A percentile compares a stretch with the other conserved stretches of the same genome.
phyloP scores from a whole-genome alignment of 2,329 filamentous ascomycete genomes.

The Sclerotiophoma versabilis region DNA sequence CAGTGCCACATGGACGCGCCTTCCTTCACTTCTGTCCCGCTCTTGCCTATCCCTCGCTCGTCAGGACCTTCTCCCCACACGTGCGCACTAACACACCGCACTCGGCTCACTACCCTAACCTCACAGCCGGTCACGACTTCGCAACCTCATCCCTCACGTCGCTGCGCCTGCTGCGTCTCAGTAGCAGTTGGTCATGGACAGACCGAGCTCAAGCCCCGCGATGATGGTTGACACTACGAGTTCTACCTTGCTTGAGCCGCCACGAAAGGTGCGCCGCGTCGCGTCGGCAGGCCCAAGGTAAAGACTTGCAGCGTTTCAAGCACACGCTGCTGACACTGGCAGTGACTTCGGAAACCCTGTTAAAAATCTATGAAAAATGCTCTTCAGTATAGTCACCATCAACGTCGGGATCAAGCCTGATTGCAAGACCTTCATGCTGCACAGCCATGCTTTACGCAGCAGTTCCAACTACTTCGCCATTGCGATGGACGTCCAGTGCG shows the following conservation, averaged over 20 bases:
- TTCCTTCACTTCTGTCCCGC: not conserved
- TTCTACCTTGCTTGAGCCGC: not conserved
- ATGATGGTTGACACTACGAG: not conserved
- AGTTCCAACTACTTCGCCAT: slow-evolving; percentile 2
- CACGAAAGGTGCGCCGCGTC: slow-evolving; percentile 4
- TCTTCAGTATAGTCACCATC: not conserved
- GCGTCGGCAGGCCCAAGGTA: slow-evolving; percentile 5
- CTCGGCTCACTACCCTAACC: not conserved
- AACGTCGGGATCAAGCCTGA: slow-evolving; percentile 3
- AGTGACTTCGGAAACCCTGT: too few species aligned
- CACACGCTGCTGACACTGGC: not conserved
- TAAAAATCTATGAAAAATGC: too few species aligned
- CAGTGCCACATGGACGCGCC: not conserved
- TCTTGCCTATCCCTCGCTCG: not conserved
- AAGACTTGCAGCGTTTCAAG: not conserved
- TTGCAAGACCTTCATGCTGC: slow-evolving; percentile 5
- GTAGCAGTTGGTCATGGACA: not conserved
- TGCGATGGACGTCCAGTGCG: not conserved
- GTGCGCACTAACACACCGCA: not conserved
- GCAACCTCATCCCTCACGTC: not conserved
- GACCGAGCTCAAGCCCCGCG: not conserved
- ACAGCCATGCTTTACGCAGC: not conserved
- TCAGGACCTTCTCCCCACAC: not conserved
- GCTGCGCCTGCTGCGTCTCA: not conserved
- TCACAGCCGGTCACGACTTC: not conserved